Evolutionary conservation across 306 rosid species (phyloP).

Genomic region (Trichosanthes truncata): DNA sequence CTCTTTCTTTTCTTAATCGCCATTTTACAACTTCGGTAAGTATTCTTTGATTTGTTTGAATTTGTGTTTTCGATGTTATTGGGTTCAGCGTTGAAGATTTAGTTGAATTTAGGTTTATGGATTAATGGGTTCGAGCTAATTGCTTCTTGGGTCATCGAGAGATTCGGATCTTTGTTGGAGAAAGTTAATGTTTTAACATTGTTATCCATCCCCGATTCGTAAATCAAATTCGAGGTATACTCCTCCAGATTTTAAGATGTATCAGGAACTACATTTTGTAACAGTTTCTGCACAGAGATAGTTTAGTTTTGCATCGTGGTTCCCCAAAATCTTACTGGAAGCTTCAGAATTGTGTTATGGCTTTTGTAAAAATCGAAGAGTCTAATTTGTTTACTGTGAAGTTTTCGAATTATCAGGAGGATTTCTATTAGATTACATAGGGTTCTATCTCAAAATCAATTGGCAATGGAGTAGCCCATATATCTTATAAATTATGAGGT

Average conservation of each 20-base stretch:
- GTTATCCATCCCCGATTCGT: not conserved
- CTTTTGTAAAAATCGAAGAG: not conserved
- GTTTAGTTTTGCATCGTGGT: not conserved
- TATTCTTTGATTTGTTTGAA: not conserved
- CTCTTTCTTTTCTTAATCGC: not conserved
- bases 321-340: not conserved
- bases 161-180: conserved; percentile 1
- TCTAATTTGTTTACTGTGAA: not conserved
- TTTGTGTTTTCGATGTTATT: not conserved
- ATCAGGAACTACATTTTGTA: not conserved
- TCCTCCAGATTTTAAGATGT: not conserved
- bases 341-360: not conserved
- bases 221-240: not conserved
- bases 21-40: not conserved
- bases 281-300: not conserved
- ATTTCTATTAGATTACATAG: no score
- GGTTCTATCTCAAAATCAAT: no score
- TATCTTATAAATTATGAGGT: no score
- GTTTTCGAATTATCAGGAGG: not conserved
- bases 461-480: no score
- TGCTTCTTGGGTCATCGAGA: not conserved
- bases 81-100: not conserved
- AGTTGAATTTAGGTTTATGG: not conserved
- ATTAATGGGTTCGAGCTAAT: not conserved
- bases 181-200: not conserved